phyloP scores from a whole-genome alignment of 768 basidiomycete species.

The Hypsizygus marmoreus region DNA sequence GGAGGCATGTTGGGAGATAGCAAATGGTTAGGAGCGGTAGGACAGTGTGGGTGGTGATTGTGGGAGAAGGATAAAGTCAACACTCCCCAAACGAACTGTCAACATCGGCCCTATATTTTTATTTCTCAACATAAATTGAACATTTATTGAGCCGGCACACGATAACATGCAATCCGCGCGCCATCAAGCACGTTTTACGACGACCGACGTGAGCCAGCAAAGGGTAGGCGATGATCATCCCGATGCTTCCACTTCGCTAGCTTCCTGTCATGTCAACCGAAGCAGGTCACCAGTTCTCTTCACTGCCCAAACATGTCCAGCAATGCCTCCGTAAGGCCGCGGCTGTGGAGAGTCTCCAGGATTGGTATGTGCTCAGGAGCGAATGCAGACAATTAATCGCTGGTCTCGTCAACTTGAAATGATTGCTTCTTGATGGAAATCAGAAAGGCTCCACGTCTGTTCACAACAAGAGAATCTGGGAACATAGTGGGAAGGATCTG shows the following conservation, averaged over 20 bases:
- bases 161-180: slow-evolving; percentile 20
- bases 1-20: slow-evolving; percentile 44
- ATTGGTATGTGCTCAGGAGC: neutral
- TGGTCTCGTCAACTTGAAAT: slow-evolving; percentile 1
- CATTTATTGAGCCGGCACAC: slow-evolving; percentile 13
- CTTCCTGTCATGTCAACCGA: slow-evolving; percentile 53
- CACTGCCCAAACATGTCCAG: slow-evolving; percentile 4
- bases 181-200: slow-evolving; percentile 42
- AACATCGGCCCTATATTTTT: slow-evolving; percentile 7
- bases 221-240: slow-evolving; percentile 38
- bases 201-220: slow-evolving; percentile 39
- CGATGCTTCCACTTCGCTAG: slow-evolving; percentile 32
- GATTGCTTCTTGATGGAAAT: slow-evolving; percentile 9
- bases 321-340: too few species aligned
- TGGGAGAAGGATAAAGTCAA: slow-evolving; percentile 10
- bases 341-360: neutral
- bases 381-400: slow-evolving; percentile 1
- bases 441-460: neutral
- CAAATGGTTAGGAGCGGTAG: slow-evolving; percentile 23
- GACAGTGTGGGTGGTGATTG: slow-evolving; percentile 15
- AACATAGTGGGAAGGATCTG: slow-evolving; percentile 13
- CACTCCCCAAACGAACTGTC: slow-evolving; percentile 8
- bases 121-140: slow-evolving; percentile 10
- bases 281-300: slow-evolving; percentile 16
- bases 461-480: neutral